Evolutionary conservation across 306 rosid species (phyloP), one percentile per base, ranked within the genome.

Genomic region (Cotoneaster glaucophyllus): DNA sequence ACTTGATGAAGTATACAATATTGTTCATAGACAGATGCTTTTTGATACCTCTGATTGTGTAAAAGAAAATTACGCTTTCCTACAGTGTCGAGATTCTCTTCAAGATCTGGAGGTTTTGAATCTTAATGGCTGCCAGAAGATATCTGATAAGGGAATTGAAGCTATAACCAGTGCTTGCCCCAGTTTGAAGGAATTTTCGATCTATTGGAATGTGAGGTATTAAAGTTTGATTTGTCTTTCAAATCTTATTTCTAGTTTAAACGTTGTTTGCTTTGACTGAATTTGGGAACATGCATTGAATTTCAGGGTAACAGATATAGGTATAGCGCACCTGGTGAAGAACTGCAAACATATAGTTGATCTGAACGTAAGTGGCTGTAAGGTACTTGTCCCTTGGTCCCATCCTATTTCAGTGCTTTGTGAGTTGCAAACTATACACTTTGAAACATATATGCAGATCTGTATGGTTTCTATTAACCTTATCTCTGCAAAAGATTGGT

Each of bases 151-250:
- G 17, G 97, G 96, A 81, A 81, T 88, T 78, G 86, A 87, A 83
- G 92, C 85, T 72, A 88, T 93, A 75, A 83, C 91, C 75, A 82
- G 85, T 78, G 84, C 85, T 69, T 90, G 94, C 76, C 85, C 96
- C 74, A 82, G 48, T 61, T 79, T 90, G 67, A 88, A 87, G 84
- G 61, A 64, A 64, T 87, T 90, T 85, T 83, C 88, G 18, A 80
- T 88, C 72, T 90, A 93, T 84, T 93, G 97, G 97, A 93, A 93
- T n/a, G 88, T 90, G 81, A 93, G 96, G 97, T 93, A 83, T 57
- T 52, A 70, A 70, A 58, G 67, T 26, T 25, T 57, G 32, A 34
- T 76, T 56, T 83, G 70, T 67, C 44, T 74, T 75, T 63, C 41
- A 64, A 3, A 80, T 53, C 69, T 15, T 73, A 26, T 68, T 25